Evolutionary conservation across 2,329 filamentous ascomycete genomes (phyloP), one percentile per base, ranked within the genome.

Genomic region (Verticillium isaacii): DNA sequence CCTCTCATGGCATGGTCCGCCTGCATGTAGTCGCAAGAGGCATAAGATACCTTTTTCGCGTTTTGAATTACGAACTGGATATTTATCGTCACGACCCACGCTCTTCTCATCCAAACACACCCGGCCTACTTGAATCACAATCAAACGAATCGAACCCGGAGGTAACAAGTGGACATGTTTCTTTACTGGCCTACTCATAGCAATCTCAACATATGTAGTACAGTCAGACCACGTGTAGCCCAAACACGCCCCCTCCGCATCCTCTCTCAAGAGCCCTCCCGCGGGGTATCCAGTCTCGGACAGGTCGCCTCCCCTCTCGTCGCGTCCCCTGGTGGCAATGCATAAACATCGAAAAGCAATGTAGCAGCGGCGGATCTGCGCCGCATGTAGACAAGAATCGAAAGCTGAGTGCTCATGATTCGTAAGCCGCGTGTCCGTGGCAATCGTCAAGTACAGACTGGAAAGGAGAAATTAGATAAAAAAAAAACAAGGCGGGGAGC

Each of bases 401-500:
- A 52, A 52, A 52, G 45, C 45, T n/a, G 25, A 14, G 19, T 58
- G 64, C 65, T 72, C 69, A 63, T 75, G 68, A 72, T 66, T 74
- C 74, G 66, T 76, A 65, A 71, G 70, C 66, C 63, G 67, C 71
- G 67, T 73, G 58, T 67, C 68, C 71, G 68, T 71, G 55, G 39
- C 37, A 32, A 32, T 45, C 34, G 39, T 54, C 57, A 58, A 39
- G 52, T 55, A 50, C 39, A 55, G 59, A 63, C 41, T 52, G 41
- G 41, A 15, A 55, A 37, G 59, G 56, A 57, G 56, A 39, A 60
- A 56, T 62, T 52, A 32, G 58, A 65, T 54, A 63, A 60, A 57
- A 63, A 57, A 36, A 60, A 34, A 57, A 61, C 23, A 61, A 34
- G 25, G 25, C 25, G 3, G 25, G 25, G 3, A 25, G 54, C n/a